Percentiles rank a stretch among this genome's conserved stretches.
Evolutionary conservation across 2,329 filamentous ascomycete genomes (phyloP).

Genomic region (Calonectria henricotiae): DNA sequence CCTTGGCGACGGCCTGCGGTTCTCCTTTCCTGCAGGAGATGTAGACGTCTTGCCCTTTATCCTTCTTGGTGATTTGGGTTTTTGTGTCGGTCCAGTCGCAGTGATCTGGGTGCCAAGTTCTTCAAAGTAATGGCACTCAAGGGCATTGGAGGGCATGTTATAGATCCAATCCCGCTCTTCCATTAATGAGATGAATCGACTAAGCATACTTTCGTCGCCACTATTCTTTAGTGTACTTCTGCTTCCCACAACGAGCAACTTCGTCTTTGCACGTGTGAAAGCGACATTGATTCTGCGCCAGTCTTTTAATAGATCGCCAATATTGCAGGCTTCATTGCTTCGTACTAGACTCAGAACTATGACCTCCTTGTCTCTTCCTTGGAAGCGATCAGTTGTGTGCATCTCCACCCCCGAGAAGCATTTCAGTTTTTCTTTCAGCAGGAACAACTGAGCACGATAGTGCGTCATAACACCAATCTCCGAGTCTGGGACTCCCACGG

Average conservation of each 20-base stretch:
- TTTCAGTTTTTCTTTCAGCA: conserved; percentile 83
- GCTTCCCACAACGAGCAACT: conserved; percentile 91
- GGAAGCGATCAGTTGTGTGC: conserved; percentile 97
- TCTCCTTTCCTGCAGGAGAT: conserved; percentile 61
- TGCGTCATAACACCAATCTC: conserved; percentile 97
- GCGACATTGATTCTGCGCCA: conserved; percentile 97
- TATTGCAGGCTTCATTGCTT: conserved; percentile 84
- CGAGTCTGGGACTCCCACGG: conserved; percentile 79
- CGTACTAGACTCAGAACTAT: conserved; percentile 90
- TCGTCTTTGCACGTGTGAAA: conserved; percentile 92
- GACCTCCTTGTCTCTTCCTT: conserved; percentile 95
- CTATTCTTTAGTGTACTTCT: conserved; percentile 83
- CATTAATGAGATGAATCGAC: conserved; percentile 83
- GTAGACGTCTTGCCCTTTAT: conserved; percentile 41
- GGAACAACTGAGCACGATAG: conserved; percentile 91
- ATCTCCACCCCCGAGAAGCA: conserved; percentile 82
- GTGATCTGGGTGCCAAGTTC: conserved; percentile 69
- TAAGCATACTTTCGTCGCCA: conserved; percentile 82
- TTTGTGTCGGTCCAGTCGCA: conserved; percentile 53
- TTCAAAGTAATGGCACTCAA: conserved; percentile 80
- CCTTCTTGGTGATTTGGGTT: conserved; percentile 54
- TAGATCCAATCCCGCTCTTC: conserved; percentile 85
- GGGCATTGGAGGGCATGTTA: conserved; percentile 76
- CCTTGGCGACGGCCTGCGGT: conserved; percentile 67
- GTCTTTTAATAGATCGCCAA: conserved; percentile 94